These are phyloP conservation scores for Cryptococcus sp. DNA, from an alignment of 1,284 basidiomycete species.

Conservation along the genomic window DNA sequence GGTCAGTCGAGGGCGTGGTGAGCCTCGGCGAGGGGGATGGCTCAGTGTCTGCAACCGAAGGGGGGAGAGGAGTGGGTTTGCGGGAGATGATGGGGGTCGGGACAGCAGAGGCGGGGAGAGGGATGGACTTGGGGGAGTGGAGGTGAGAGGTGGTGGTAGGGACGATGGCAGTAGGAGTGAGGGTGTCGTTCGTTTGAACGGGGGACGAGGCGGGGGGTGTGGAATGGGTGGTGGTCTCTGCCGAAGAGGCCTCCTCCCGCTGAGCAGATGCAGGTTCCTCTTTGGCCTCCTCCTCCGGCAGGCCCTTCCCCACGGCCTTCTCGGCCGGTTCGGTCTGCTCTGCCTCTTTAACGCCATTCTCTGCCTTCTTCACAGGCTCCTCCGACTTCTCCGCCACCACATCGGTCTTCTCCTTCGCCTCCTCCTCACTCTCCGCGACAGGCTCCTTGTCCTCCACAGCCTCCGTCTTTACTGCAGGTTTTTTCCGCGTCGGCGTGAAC, in stretches of 20 bases:
- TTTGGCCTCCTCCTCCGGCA: no score
- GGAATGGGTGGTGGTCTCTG: not conserved
- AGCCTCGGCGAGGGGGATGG: slow-evolving; percentile 4
- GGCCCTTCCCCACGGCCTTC: not conserved
- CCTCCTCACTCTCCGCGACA: not conserved
- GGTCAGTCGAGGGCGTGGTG: slow-evolving; percentile 29
- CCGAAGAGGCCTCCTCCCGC: not conserved
- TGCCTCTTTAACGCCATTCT: not conserved
- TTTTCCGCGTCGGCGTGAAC: slow-evolving; percentile 25
- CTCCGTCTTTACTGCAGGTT: not conserved
- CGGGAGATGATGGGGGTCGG: slow-evolving; percentile 32
- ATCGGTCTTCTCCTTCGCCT: slow-evolving; percentile 5
- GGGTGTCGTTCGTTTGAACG: not conserved
- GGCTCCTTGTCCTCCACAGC: not conserved
- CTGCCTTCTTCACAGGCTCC: slow-evolving; percentile 1
- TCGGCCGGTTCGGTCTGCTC: not conserved
- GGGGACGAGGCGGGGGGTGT: not conserved
- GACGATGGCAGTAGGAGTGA: not conserved
- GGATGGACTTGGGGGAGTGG: slow-evolving; percentile 21
- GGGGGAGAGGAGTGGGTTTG: slow-evolving; percentile 20
- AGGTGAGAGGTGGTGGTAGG: not conserved
- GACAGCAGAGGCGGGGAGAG: slow-evolving; percentile 32
- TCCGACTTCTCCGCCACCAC: slow-evolving; percentile 2
- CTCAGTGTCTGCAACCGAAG: not conserved
- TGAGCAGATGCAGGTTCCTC: no score